Evolutionary conservation across 768 basidiomycete genomes (phyloP).

Genomic region (Amanita polypyramis): DNA sequence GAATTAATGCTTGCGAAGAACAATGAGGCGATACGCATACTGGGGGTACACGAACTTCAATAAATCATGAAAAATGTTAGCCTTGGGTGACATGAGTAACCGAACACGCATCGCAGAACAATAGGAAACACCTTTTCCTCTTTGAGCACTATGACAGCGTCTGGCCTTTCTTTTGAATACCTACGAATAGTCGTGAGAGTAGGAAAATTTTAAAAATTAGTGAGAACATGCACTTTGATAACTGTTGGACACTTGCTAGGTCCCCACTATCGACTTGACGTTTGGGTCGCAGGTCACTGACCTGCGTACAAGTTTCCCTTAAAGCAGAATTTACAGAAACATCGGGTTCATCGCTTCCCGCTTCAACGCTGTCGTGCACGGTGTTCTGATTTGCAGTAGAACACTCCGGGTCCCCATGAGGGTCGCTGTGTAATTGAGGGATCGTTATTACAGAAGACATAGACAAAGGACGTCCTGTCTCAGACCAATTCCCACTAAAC

Average conservation of each 20-base stretch:
- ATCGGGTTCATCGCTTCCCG: background rate
- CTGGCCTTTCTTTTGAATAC: conserved; percentile 42
- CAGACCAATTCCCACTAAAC: conserved; percentile 86
- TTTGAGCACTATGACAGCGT: conserved; percentile 82
- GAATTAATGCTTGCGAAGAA: background rate
- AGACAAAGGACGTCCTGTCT: conserved; percentile 71
- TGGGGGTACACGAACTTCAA: conserved; percentile 90
- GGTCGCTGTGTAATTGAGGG: conserved; percentile 46
- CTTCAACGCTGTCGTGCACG: background rate
- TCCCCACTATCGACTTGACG: background rate
- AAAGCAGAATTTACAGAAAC: background rate
- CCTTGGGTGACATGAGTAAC: conserved; percentile 25
- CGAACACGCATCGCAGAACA: background rate
- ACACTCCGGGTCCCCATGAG: background rate
- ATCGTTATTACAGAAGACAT: conserved; percentile 81
- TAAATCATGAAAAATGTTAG: conserved; percentile 86
- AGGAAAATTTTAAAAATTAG: conserved; percentile 10
- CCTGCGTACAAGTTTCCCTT: background rate
- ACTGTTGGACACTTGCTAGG: background rate
- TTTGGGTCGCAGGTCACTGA: background rate
- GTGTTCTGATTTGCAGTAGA: background rate
- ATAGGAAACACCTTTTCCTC: conserved; percentile 60
- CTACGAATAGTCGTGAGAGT: conserved; percentile 31
- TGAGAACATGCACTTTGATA: background rate
- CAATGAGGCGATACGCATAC: conserved; percentile 31